Percentiles rank a stretch among this genome's conserved stretches.
phyloP scores from a whole-genome alignment of 805 yeast species.

The Ogataea salicorniae region DNA sequence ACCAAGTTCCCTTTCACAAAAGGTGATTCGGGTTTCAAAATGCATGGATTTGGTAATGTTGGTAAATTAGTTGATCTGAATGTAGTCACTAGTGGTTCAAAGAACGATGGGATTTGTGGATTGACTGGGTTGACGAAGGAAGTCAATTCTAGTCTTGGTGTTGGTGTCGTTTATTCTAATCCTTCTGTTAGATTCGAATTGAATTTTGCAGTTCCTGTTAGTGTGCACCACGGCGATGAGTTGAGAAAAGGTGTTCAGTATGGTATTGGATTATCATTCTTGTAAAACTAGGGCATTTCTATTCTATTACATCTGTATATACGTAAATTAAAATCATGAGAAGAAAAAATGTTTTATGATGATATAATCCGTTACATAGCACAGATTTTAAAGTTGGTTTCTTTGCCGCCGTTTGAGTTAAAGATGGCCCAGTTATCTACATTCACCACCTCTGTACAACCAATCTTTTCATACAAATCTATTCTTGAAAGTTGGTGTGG shows the following conservation, averaged over 20 bases:
- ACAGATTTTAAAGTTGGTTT: no score
- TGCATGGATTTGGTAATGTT: slow-evolving; percentile 43
- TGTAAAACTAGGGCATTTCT: slow-evolving; percentile 25
- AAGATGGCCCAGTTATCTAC: no score
- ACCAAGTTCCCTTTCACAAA: slow-evolving; percentile 38
- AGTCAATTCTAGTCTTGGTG: slow-evolving; percentile 27
- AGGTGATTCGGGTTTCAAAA: slow-evolving; percentile 40
- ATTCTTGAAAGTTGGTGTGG: no score
- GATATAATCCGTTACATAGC: no score
- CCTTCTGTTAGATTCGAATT: slow-evolving; percentile 56
- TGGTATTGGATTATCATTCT: slow-evolving; percentile 55
- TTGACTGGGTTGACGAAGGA: no score
- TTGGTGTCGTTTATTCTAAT: slow-evolving; percentile 49
- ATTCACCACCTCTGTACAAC: no score
- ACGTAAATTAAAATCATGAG: no score
- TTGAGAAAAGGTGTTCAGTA: slow-evolving; percentile 51
- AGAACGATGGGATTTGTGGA: slow-evolving; percentile 31
- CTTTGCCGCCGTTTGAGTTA: no score
- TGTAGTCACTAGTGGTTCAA: slow-evolving; percentile 2
- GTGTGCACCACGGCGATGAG: slow-evolving; percentile 40
- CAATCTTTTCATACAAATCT: no score
- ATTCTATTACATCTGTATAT: no score
- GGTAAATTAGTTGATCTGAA: slow-evolving; percentile 37
- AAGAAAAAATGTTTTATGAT: no score
- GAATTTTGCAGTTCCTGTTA: slow-evolving; percentile 48